Evolutionary conservation across 176 grass and related monocot genomes (phyloP).

Genomic region (Bromus sterilis): DNA sequence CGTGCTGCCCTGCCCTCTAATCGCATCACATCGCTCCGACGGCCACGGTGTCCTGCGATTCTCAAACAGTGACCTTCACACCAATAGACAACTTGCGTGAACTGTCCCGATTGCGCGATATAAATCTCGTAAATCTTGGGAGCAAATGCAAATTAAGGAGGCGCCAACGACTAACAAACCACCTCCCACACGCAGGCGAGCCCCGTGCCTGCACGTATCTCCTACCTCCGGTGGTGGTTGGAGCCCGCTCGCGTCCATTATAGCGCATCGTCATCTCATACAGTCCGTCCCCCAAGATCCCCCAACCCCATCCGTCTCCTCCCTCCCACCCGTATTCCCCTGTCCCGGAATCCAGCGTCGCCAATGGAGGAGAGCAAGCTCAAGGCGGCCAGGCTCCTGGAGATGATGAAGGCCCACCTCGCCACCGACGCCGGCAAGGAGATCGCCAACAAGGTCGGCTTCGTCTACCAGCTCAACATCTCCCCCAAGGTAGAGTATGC

Average conservation of each 20-base stretch:
- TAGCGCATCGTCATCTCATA: not conserved
- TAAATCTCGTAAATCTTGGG: not conserved
- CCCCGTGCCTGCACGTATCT: not conserved
- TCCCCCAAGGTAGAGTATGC: conserved; percentile 56
- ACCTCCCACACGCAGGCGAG: not conserved
- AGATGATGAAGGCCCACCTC: conserved; percentile 68
- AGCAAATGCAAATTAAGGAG: not conserved
- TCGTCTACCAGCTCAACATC: conserved; percentile 90
- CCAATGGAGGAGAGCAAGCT: conserved; percentile 63
- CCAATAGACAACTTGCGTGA: not conserved
- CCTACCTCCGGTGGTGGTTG: not conserved
- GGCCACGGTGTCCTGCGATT: not conserved
- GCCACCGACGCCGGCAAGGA: conserved; percentile 60
- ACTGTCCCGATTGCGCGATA: not conserved
- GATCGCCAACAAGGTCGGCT: conserved; percentile 62
- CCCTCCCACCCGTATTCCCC: not conserved
- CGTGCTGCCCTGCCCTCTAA: not conserved
- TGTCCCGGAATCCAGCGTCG: not conserved
- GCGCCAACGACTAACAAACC: not conserved
- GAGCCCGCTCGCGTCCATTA: not conserved
- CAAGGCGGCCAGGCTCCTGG: conserved; percentile 60
- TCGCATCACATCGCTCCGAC: not conserved
- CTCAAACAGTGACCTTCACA: not conserved
- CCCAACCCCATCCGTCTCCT: not conserved
- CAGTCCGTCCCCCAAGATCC: not conserved